Evolutionary conservation across 2,329 filamentous ascomycete genomes (phyloP).

Genomic region (Diaporthe citrichinensis): DNA sequence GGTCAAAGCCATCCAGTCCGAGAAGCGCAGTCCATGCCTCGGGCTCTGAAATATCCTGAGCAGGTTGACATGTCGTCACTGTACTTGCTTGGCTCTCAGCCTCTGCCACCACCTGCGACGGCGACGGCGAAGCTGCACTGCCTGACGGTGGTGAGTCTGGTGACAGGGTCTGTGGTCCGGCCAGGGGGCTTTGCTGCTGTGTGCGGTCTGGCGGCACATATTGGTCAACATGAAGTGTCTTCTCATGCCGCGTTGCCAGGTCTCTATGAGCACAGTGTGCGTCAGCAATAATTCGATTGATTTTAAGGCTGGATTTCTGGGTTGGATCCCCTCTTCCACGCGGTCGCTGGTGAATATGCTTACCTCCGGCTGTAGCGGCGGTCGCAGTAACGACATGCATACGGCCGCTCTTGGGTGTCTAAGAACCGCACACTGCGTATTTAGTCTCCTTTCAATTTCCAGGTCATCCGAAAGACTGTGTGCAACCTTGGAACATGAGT

Average conservation of each 20-base stretch:
- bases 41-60: not conserved
- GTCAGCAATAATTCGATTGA: not conserved
- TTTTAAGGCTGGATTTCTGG: not conserved
- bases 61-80: not conserved
- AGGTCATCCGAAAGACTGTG: too few relatives aligned
- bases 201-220: not conserved
- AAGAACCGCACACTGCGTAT: not conserved
- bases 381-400: not conserved
- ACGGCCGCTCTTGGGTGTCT: slow-evolving; percentile 12
- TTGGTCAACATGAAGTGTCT: slow-evolving; percentile 12
- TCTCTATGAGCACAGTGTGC: not conserved
- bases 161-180: not conserved
- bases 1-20: not conserved
- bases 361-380: slow-evolving; percentile 11
- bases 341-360: not conserved
- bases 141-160: not conserved
- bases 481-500: too few relatives aligned
- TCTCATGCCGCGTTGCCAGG: slow-evolving; percentile 5
- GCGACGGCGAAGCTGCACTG: not conserved
- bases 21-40: not conserved
- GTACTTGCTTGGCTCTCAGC: not conserved
- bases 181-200: not conserved
- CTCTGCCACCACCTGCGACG: not conserved
- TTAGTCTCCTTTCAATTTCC: not conserved
- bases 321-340: accelerated